Base-by-base conservation (phyloP, 1,139 yeast genomes). In the Geotrichum aggregatum region DNA sequence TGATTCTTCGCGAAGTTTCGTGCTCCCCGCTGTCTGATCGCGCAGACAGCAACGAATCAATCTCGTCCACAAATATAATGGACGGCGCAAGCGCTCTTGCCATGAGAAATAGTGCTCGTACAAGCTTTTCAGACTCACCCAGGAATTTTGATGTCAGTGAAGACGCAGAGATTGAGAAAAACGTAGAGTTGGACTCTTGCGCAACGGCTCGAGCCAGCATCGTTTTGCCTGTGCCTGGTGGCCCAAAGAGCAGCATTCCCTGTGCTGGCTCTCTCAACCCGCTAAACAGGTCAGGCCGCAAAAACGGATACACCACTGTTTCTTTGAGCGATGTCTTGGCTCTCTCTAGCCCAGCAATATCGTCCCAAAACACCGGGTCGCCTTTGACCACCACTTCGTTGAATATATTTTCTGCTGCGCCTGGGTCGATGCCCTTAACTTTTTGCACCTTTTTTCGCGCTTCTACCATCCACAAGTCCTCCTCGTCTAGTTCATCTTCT, bases 181-280 rank as follows among this genome's bases (percentile, higher is more conserved):
- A 92, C 0, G 98, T 92, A 1, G 96, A 88, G 58, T 86, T 85
- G 13, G 96, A 87, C 70, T 92, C 98, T 0, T 97, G 91, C 0
- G 98, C 98, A 7, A 92, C 98, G 0, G 98, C 98, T 59, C 97
- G 75, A 0, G 98, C 98, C 61, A 92, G 76, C 97, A 92, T 92
- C 0, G 98, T 92, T 63, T 92, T 92, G 58, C 98, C 98, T 0
- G 98, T 92, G 18, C 98, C 98, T 0, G 98, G 98, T 0, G 98
- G 98, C 0, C 98, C 98, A 73, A 92, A 92, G 33, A 92, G 71
- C 26, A 92, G 73, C 96, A 92, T 91, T 7, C 98, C 98, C 59
- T 96, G 74, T 0, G 96, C 95, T 0, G 98, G 98, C 67, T 92
- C 98, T 60, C 98, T 76, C 54, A 92, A 73, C 0, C 98, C 98